Percentiles rank a stretch among this genome's conserved stretches.
phyloP scores from a whole-genome alignment of 1,139 yeast species.

The Yarrowia galli region DNA sequence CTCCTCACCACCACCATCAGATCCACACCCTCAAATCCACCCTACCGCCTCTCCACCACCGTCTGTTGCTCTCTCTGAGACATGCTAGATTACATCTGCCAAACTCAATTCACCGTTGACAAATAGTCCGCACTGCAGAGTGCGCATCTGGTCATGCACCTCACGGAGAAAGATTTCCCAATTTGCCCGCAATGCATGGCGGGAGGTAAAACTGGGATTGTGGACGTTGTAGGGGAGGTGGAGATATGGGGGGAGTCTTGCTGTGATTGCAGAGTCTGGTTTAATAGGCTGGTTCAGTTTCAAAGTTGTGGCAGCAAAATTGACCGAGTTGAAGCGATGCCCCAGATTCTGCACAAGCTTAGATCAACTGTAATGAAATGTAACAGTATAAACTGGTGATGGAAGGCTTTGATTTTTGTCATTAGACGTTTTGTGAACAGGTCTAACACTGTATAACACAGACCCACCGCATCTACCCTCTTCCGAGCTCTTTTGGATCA shows the following conservation, averaged over 20 bases:
- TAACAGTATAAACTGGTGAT: neutral
- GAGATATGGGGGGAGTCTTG: neutral
- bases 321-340: neutral
- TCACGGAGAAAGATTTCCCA: slow-evolving; percentile 24
- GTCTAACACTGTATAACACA: no score
- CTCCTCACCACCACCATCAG: no score
- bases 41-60: no score
- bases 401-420: no score
- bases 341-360: neutral
- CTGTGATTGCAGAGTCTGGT: neutral
- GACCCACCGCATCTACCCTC: no score
- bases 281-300: neutral
- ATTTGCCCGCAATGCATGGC: slow-evolving; percentile 14
- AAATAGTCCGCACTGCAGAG: slow-evolving; percentile 25
- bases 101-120: neutral
- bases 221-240: neutral
- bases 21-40: no score
- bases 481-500: no score
- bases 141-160: neutral
- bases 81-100: slow-evolving; percentile 17
- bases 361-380: neutral
- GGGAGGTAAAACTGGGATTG: neutral
- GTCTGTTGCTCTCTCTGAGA: slow-evolving; percentile 26
- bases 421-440: no score
- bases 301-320: no score